Base-by-base conservation (phyloP, 164 flowering plant genomes). In the Chimonanthus salicifolius region DNA sequence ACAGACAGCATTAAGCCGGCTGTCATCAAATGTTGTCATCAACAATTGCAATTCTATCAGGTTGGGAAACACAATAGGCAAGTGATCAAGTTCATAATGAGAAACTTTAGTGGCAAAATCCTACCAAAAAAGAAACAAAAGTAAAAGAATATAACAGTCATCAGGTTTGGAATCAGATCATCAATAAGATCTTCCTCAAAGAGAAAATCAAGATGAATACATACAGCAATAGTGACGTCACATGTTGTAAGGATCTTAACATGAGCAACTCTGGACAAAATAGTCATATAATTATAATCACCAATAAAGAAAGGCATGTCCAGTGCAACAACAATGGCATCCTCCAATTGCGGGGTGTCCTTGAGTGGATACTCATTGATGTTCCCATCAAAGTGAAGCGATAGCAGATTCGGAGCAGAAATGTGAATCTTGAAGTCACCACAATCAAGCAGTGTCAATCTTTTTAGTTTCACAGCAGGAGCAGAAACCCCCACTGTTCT, bases 21-120 rank as follows among this genome's bases (percentile, higher is more conserved):
- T 44, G 7, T 69, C 63, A 2, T 43, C 15, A 4, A 70, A 9
- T 4, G 2, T 5, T 11, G 3, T 20, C 54, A 70, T 58, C 18
- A 50, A 47, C 47, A 75, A 47, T 49, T 75, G 78, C 66, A 75
- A 21, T 44, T 75, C 78, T 11, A 15, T 62, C 13, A 75, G 70
- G 47, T 65, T 75, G 33, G 64, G 77, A 20, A 75, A 64, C 7
- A 49, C 18, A 16, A 75, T 66, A 9, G 69, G 64, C 46, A 64
- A n/a, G 18, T 18, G 51, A 11, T 64, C 74, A 6, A 15, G n/a
- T 6, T 13, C 16, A 16, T 64, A 48, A 48, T 54, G 20, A 10
- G 46, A 68, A 21, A 58, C 69, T 9, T 18, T 5, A 0, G n/a
- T 7, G 9, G 21, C 7, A 5, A 75, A n/a, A 50, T 75, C 21